Evolutionary conservation across 1,139 yeast species (phyloP).

Genomic region (Hanseniaspora sp.): DNA sequence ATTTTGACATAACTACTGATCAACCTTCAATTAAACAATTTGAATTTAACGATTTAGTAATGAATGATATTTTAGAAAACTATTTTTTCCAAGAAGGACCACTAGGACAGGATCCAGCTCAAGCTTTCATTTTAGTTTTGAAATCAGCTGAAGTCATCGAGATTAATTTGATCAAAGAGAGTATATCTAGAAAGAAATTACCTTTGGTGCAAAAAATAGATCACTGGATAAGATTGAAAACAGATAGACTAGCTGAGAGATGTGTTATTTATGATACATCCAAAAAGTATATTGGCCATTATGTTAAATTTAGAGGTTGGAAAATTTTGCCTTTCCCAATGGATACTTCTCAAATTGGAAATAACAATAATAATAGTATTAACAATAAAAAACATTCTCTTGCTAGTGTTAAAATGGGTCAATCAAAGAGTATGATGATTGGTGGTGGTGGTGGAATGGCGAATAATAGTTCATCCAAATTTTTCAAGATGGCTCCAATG

Average conservation of each 20-base stretch:
- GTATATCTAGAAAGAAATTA: neutral
- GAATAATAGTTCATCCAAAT: neutral
- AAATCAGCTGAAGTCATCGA: conserved; percentile 12
- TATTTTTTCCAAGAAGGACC: conserved; percentile 14
- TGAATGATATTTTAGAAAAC: neutral
- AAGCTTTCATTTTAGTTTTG: neutral
- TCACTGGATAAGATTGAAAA: conserved; percentile 10
- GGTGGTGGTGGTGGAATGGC: neutral
- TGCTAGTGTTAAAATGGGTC: neutral
- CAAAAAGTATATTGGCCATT: conserved; percentile 9
- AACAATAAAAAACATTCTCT: neutral
- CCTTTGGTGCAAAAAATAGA: conserved; percentile 3
- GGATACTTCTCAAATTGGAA: neutral
- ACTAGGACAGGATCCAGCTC: conserved; percentile 7
- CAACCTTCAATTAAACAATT: neutral
- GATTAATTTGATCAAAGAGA: conserved; percentile 3
- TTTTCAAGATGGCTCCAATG: conserved; percentile 11
- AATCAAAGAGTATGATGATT: neutral
- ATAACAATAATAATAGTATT: neutral
- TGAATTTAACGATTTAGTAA: neutral
- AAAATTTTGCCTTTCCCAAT: conserved; percentile 11
- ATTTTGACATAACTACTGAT: neutral
- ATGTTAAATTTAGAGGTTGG: conserved; percentile 15
- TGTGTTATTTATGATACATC: conserved; percentile 7
- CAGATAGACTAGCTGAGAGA: conserved; percentile 14